Evolutionary conservation across 2,329 filamentous ascomycete genomes (phyloP), one percentile per base, ranked within the genome.

Genomic region (Fusarium sp.): DNA sequence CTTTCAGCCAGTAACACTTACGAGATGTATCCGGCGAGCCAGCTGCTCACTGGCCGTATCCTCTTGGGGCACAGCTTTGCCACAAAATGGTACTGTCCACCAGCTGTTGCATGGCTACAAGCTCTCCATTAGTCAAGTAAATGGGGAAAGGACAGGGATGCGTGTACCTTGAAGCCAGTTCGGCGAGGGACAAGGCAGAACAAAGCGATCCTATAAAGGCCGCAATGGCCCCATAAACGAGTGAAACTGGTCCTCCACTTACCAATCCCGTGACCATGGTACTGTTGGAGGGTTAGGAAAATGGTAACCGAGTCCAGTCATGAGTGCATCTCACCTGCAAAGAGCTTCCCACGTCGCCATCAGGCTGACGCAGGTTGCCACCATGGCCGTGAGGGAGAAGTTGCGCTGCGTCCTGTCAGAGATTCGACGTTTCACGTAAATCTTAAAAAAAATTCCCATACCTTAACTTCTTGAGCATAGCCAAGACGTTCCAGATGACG

Each of bases 71-170:
- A 61, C 6, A 68, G 16, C 34, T 41, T 48, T 9, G 68, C 64
- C 16, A 64, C 59, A 56, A 67, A 70, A 14, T 70, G 60, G 25
- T 70, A 70, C 20, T 70, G 68, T 2, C 68, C 68, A 4, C 68
- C 68, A 6, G 68, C 68, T 1, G 68, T 48, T 8, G 63, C 37
- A 10, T 59, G 37, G 9, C 63, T 65, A 10, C 10, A 4, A 1
- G 20, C 9, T 11, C 9, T 3, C 6, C 6, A 9, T 6, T 8
- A 20, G 14, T n/a, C 2, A 13, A 16, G 23, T 45, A 20, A 45
- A 25, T 4, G 20, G 11, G 9, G 43, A 45, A 4, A 45, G 20
- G 20, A 2, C 13, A 45, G 20, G 6, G 34, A 13, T 8, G 1
- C 34, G 54, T 50, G 14, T 23, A 61, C 64, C 25, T 52, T 8